phyloP scores from a whole-genome alignment of 2,329 filamentous ascomycete genomes.

The Paecilomyces formosus region DNA sequence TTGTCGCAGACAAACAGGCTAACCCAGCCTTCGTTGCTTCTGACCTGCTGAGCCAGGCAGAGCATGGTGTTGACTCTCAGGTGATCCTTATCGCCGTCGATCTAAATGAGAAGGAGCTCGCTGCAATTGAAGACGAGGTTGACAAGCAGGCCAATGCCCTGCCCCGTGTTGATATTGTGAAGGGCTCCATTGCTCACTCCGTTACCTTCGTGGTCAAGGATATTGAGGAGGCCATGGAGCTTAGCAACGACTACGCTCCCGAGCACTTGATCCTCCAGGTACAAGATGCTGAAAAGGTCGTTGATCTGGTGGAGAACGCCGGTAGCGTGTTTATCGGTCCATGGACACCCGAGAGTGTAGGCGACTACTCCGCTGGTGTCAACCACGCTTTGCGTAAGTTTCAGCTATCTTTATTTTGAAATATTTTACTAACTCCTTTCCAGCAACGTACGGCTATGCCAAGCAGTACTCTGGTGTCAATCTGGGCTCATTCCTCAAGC shows the following conservation, averaged over 20 bases:
- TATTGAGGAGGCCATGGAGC: conserved; percentile 64
- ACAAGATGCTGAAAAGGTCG: conserved; percentile 63
- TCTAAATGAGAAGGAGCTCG: conserved; percentile 62
- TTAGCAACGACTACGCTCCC: conserved; percentile 91
- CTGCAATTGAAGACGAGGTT: conserved; percentile 84
- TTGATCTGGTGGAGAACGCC: conserved; percentile 80
- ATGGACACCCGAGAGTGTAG: conserved; percentile 97
- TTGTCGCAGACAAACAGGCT: conserved; percentile 79
- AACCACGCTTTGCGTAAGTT: conserved; percentile 93
- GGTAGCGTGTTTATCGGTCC: conserved; percentile 92
- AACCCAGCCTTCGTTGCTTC: conserved; percentile 94
- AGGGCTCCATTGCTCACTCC: conserved; percentile 83
- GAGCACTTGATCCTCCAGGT: conserved; percentile 95
- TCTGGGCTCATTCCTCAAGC: conserved; percentile 90
- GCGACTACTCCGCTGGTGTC: conserved; percentile 95
- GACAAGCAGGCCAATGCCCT: conserved; percentile 79
- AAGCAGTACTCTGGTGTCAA: conserved; percentile 99
- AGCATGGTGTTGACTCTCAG: conserved; percentile 94
- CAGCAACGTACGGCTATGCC: conserved; percentile 94
- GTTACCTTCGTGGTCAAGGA: conserved; percentile 72
- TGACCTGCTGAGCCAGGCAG: conserved; percentile 88
- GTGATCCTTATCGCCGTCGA: conserved; percentile 85
- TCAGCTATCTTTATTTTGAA: neutral
- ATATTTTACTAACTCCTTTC: conserved; percentile 13
- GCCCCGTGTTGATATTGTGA: conserved; percentile 86